Conservation (phyloP, 495 filamentous ascomycete genomes). For the Neurospora hispaniola region DNA sequence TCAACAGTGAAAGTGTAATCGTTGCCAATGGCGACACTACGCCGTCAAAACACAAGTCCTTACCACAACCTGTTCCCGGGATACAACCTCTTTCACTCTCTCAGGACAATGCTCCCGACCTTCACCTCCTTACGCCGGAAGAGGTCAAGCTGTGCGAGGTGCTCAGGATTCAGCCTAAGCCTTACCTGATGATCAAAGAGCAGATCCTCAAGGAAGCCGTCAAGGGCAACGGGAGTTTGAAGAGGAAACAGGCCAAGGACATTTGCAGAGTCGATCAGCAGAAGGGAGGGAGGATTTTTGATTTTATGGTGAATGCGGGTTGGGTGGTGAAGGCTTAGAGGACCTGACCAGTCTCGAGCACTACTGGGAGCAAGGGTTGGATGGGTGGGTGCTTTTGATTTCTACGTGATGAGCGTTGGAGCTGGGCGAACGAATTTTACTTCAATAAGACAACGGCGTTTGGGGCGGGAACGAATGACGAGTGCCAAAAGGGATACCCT, state of each 20-base stretch:
- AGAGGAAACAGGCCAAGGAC: slow-evolving; percentile 78
- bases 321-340: slow-evolving; percentile 67
- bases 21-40: slow-evolving; percentile 25
- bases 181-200: slow-evolving; percentile 91
- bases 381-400: background rate
- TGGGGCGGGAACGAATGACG: background rate
- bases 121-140: slow-evolving; percentile 76
- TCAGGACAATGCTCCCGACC: slow-evolving; percentile 66
- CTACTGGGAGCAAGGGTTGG: background rate
- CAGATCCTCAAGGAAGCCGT: slow-evolving; percentile 76
- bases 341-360: background rate
- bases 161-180: slow-evolving; percentile 77
- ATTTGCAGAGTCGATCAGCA: slow-evolving; percentile 41
- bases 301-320: slow-evolving; percentile 86
- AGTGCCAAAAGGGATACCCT: background rate
- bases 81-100: slow-evolving; percentile 58
- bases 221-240: slow-evolving; percentile 73
- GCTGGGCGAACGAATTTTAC: background rate
- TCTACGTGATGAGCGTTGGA: background rate
- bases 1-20: slow-evolving; percentile 32
- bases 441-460: background rate
- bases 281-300: slow-evolving; percentile 62
- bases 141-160: slow-evolving; percentile 78
- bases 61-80: slow-evolving; percentile 39
- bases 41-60: slow-evolving; percentile 28